These are phyloP conservation scores for Austropuccinia psidii DNA, from an alignment of 1,284 basidiomycete genomes.

Conservation along the genomic window DNA sequence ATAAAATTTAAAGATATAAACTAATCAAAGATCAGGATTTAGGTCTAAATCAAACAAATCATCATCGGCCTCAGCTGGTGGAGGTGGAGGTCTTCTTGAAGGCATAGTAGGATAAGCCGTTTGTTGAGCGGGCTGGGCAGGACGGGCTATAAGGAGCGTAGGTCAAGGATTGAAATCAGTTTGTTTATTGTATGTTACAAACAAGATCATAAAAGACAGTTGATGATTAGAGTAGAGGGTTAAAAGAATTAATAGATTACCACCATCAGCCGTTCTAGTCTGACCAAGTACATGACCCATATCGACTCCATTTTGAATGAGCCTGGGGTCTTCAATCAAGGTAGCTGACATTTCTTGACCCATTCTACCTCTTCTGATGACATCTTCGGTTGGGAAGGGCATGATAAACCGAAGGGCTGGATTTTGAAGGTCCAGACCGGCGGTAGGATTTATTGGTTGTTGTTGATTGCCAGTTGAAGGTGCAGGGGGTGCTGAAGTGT, in stretches of 20 bases:
- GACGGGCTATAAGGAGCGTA: not conserved
- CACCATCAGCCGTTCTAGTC: slow-evolving; percentile 41
- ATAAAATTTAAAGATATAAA: not conserved
- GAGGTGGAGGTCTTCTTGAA: slow-evolving; percentile 32
- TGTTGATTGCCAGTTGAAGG: slow-evolving; percentile 33
- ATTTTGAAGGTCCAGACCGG: slow-evolving; percentile 39
- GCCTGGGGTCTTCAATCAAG: not conserved
- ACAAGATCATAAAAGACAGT: not conserved
- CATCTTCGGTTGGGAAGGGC: slow-evolving; percentile 44
- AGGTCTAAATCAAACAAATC: slow-evolving; percentile 44
- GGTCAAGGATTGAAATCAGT: not conserved
- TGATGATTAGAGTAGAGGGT: not conserved
- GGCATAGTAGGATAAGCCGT: slow-evolving; percentile 24
- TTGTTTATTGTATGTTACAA: not conserved
- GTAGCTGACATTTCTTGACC: slow-evolving; percentile 40
- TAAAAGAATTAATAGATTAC: not conserved
- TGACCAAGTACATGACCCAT: slow-evolving; percentile 39
- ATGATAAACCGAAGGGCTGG: slow-evolving; percentile 41
- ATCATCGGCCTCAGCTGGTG: slow-evolving; percentile 38
- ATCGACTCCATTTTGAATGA: not conserved
- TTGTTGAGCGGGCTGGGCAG: slow-evolving; percentile 11
- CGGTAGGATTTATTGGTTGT: slow-evolving; percentile 24
- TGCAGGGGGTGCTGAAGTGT: slow-evolving; percentile 43
- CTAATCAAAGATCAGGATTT: slow-evolving; percentile 41
- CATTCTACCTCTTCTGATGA: slow-evolving; percentile 42